Evolutionary conservation across 2,329 filamentous ascomycete genomes (phyloP), one percentile per base, ranked within the genome.

Genomic region (Knufia petricola): DNA sequence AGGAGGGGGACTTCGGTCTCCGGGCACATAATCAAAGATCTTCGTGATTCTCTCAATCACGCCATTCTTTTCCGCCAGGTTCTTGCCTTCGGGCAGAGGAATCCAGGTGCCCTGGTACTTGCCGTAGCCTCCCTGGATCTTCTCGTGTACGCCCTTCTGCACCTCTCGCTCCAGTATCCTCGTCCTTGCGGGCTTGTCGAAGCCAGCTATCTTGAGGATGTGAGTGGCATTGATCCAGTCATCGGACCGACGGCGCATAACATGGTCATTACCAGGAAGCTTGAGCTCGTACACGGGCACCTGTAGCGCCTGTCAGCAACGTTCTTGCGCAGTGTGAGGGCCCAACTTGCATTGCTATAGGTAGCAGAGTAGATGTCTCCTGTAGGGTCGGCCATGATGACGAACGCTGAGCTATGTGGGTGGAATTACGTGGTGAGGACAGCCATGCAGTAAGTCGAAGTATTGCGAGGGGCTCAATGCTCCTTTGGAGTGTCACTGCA

Each of bases 51-150:
- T 86, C 36, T 94, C 84, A 58, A 88, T 81, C 46, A 95, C 77
- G 55, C 85, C 85, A 65, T 96, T 95, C 58, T 89, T 84, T 58
- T 85, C 81, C 30, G 92, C 92, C 28, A 98, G 80, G 53, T 78
- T 71, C 58, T 88, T 80, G 49, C 88, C 92, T 54, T 86, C 80
- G 12, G 82, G 76, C 6, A 98, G 77, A 6, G 92, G 92, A 43
- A 98, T 92, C 89, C 92, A 98, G 44, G 92, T 98, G 87, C 85
- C 89, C 72, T 98, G 92, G 59, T 96, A 98, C 79, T 96, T 96
- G 60, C 92, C 92, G 66, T 96, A 96, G 13, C 92, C 92, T 56
- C 90, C 92, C 64, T 98, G 92, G 4, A 98, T 89, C 71, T 98
- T 98, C 70, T 96, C 92, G 64, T 98, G 92, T 3, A 85, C 77